Evolutionary conservation across 2,329 filamentous ascomycete species (phyloP), one percentile per base, ranked within the genome.

Genomic region (Colletotrichum sp.): DNA sequence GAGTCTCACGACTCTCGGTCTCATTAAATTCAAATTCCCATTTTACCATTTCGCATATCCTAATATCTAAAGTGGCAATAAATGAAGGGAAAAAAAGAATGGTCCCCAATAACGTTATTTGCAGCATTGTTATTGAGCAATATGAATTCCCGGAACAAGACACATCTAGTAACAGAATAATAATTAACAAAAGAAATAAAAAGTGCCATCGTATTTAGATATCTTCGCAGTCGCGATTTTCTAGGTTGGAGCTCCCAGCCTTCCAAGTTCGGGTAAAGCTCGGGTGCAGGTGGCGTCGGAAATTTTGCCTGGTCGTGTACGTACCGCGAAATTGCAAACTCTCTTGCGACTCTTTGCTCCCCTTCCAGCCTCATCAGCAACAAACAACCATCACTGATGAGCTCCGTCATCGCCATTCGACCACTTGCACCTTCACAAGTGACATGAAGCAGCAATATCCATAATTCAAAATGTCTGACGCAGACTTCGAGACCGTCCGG

Each of bases 401-500:
- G 78, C 77, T 74, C 76, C 77, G 75, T 55, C 65, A 74, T 74
- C 77, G 66, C 68, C 71, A 28, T 65, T 62, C 69, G 76, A 73
- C 73, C 72, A 74, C 72, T 78, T 76, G 69, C 76, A 71, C 67
- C 67, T 72, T 66, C 75, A 73, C 65, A 69, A 77, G 67, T 72
- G 72, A 77, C 78, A 86, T 86, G 85, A 87, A 82, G 84, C 81
- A 79, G 80, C 80, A 78, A 78, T 74, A 79, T 72, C 72, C 77
- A 78, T 85, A 82, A 85, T 79, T 79, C 85, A 90, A 84, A 80
- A 93, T 93, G 92, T 93, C 92, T 87, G 91, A 93, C 88, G 93
- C 94, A 86, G 95, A 98, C 86, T 97, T 98, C 87, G 95, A 97
- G 84, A 91, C 93, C 82, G 94, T 98, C 86, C 93, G 93, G 87